Conservation (phyloP, 495 filamentous ascomycete genomes). For the Peziza echinospora region DNA sequence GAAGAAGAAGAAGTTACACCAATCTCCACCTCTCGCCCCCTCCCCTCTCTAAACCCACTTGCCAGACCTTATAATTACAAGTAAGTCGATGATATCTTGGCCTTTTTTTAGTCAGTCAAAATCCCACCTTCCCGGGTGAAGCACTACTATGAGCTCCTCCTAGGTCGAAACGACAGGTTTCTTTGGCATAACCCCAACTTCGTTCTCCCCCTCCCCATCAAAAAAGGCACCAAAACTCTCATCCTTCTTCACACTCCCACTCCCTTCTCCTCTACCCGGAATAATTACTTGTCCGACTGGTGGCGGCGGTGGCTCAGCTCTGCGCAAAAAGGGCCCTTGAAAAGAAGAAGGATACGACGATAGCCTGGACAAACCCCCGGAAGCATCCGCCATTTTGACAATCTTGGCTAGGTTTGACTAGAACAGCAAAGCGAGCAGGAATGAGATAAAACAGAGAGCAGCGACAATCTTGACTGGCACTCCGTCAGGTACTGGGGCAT, state of each 20-base stretch:
- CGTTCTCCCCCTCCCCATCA: too few species aligned
- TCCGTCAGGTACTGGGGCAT: conserved; percentile 36
- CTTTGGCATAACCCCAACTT: too few species aligned
- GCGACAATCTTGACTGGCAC: conserved; percentile 78
- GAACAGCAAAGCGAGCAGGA: conserved; percentile 83
- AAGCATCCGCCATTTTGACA: conserved; percentile 17
- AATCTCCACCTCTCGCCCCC: too few species aligned
- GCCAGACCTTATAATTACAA: too few species aligned
- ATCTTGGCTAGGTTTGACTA: conserved; percentile 39
- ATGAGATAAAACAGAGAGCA: conserved; percentile 63
- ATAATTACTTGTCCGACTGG: conserved; percentile 1
- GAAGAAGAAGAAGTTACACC: too few species aligned
- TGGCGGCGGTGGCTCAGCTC: background rate
- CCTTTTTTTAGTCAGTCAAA: too few species aligned
- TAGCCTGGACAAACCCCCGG: conserved; percentile 16
- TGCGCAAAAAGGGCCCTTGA: conserved; percentile 6
- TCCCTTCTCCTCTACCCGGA: background rate
- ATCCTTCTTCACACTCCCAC: background rate
- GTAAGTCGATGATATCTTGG: too few species aligned
- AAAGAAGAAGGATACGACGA: conserved; percentile 4
- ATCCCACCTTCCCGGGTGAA: too few species aligned
- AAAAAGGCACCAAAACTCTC: background rate
- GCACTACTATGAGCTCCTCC: too few species aligned
- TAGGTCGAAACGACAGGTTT: too few species aligned
- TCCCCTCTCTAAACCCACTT: too few species aligned